Evolutionary conservation across 495 filamentous ascomycete genomes (phyloP), one percentile per base, ranked within the genome.

Genomic region (Hypoxylon perforatum): DNA sequence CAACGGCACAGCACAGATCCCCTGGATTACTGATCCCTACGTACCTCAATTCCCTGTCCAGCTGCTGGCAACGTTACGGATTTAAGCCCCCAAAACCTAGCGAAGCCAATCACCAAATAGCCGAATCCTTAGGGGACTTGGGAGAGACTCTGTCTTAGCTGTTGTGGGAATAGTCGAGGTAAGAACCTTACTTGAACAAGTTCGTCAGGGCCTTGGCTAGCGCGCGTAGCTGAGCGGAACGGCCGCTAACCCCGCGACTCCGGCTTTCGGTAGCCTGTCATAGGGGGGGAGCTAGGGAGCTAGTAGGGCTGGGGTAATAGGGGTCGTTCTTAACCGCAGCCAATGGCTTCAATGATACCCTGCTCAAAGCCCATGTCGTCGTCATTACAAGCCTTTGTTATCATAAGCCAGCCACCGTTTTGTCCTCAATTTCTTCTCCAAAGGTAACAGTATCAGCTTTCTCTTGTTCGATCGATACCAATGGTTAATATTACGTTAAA

Each of bases 231-330:
- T 41, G 38, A 53, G 30, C n/a, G 33, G 41, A 38, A 61, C 50
- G 45, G 63, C 56, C 45, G 44, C 63, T 61, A 62, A 66, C 56
- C 63, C 63, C 63, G 63, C 63, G 42, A 36, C 45, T 66, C 51
- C 57, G 44, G 50, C 47, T 25, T 47, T 61, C 53, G 18, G 25
- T 28, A 53, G 21, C 46, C 35, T 35, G 23, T 47, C 42, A 41
- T 44, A 44, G 19, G n/a, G 57, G 58, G 52, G 30, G 49, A 30
- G 36, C 50, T 14, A 42, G 35, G 50, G 51, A 38, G 63, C 57
- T 67, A 61, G 63, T 48, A 33, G 50, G 23, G 41, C 50, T 15
- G 39, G 36, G 50, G 51, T 67, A 61, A 57, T 48, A 62, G 53
- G 64, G 64, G 56, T 30, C 0, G 10, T 57, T n/a, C 46, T 21